Conservation (phyloP, 1,139 yeast genomes). For the Kazachstania sp. region DNA sequence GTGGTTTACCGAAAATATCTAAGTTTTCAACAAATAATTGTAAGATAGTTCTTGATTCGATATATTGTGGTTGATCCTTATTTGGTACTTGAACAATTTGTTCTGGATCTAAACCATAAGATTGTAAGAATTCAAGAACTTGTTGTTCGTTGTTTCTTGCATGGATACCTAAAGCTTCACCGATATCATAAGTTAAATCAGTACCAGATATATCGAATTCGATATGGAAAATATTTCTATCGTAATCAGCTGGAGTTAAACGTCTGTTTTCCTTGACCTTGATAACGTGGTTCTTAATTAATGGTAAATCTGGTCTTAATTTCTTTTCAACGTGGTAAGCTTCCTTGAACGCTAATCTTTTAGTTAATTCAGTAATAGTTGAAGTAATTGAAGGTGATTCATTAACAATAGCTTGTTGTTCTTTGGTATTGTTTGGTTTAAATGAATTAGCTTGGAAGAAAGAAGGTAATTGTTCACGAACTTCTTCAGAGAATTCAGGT, state of each 20-base stretch:
- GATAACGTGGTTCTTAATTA: slow-evolving; percentile 69
- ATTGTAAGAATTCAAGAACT: slow-evolving; percentile 60
- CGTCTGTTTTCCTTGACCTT: slow-evolving; percentile 88
- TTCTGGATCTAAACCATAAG: slow-evolving; percentile 59
- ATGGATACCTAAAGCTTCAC: slow-evolving; percentile 95
- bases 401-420: slow-evolving; percentile 10
- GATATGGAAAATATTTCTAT: slow-evolving; percentile 92
- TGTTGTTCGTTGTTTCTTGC: slow-evolving; percentile 67
- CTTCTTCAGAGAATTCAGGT: slow-evolving; percentile 10
- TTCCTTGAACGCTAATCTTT: slow-evolving; percentile 71
- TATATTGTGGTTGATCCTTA: slow-evolving; percentile 48
- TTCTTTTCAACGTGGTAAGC: slow-evolving; percentile 50
- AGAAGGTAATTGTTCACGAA: slow-evolving; percentile 34
- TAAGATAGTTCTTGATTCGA: slow-evolving; percentile 71
- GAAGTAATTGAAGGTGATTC: slow-evolving; percentile 3
- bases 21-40: slow-evolving; percentile 73
- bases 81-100: slow-evolving; percentile 65
- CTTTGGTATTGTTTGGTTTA: slow-evolving; percentile 45
- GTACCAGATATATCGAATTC: slow-evolving; percentile 90
- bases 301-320: slow-evolving; percentile 86
- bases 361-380: slow-evolving; percentile 48
- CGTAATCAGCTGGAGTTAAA: slow-evolving; percentile 85
- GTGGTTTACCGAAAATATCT: slow-evolving; percentile 91
- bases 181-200: slow-evolving; percentile 83
- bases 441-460: slow-evolving; percentile 56